These are phyloP conservation scores for Aspergillus udagawae DNA, from an alignment of 2,329 filamentous ascomycete genomes.

Conservation along the genomic window DNA sequence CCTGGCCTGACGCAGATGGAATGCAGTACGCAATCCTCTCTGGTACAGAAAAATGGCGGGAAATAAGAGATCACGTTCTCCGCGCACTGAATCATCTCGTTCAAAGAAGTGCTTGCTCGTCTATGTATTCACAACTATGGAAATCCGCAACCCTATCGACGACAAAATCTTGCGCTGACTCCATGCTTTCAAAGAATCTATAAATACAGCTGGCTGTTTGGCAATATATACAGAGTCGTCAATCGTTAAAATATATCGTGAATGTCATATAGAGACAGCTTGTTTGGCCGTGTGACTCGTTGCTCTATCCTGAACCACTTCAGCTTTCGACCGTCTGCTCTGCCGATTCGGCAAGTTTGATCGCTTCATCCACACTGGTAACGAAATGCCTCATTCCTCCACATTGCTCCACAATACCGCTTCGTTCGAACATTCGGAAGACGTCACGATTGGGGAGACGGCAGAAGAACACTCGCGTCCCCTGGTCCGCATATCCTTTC, in stretches of 20 bases:
- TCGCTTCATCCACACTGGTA: constrained; percentile 74
- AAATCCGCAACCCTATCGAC: not conserved
- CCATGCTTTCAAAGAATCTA: not conserved
- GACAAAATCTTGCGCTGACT: not conserved
- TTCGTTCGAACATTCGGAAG: constrained; percentile 68
- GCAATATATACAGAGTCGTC: constrained; percentile 1
- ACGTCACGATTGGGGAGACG: constrained; percentile 55
- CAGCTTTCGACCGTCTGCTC: constrained; percentile 43
- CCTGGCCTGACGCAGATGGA: not conserved
- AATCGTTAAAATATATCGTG: constrained; percentile 1
- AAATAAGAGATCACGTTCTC: not conserved
- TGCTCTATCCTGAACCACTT: not conserved
- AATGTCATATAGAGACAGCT: not conserved
- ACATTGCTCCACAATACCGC: constrained; percentile 79
- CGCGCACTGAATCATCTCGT: not conserved
- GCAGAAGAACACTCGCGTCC: constrained; percentile 58
- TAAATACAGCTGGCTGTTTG: not conserved
- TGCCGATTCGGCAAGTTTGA: constrained; percentile 74
- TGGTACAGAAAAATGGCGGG: not conserved
- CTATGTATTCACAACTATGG: not conserved
- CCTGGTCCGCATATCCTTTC: constrained; percentile 68
- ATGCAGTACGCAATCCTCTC: not conserved
- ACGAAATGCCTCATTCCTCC: constrained; percentile 79
- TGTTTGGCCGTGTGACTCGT: not conserved
- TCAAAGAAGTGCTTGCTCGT: not conserved